Evolutionary conservation across 768 basidiomycete species (phyloP), one percentile per base, ranked within the genome.

Genomic region (Suillus subaureus): DNA sequence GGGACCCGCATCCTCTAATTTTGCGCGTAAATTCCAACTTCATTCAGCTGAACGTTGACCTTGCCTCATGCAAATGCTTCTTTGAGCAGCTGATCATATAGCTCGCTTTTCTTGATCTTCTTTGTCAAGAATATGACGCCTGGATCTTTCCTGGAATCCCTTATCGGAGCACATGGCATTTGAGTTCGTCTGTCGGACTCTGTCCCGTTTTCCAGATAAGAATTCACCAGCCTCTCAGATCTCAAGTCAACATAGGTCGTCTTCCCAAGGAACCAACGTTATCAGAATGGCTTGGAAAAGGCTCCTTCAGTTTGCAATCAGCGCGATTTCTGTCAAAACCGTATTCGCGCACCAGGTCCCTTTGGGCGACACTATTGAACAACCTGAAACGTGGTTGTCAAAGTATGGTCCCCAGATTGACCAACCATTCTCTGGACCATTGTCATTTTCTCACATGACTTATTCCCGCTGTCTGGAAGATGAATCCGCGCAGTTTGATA

Each of bases 381-480:
- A 68, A 31, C 62, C 65, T 3, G 78, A 80, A 61, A 85, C 84
- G 61, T 93, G 90, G 90, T 74, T 81, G 8, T 81, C 85, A 63
- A 93, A 91, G 75, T 95, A 93, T 69, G 92, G 92, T n/a, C 72
- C 76, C 11, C 89, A 92, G 68, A 81, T 83, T 23, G 93, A 96
- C 77, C 86, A 89, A 49, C 76, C 82, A 6, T 96, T 93, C 80
- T 87, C 90, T 7, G 94, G 95, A 0, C 90, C 93, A 37, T 81
- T 91, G 18, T 83, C 92, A 0, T 97, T 96, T 79, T 91, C 93
- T 23, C 94, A 94, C 71, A 79, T 93, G 16, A 89, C 92, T 2
- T 94, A 93, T 73, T 70, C 80, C 9, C 84, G 85, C 43, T 94
- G 93, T 72, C 80, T 94, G 45, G 88, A 91, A 67, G 81, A 89